These are phyloP conservation scores for Datisca glomerata DNA, from an alignment of 306 rosid genomes.

Conservation along the genomic window DNA sequence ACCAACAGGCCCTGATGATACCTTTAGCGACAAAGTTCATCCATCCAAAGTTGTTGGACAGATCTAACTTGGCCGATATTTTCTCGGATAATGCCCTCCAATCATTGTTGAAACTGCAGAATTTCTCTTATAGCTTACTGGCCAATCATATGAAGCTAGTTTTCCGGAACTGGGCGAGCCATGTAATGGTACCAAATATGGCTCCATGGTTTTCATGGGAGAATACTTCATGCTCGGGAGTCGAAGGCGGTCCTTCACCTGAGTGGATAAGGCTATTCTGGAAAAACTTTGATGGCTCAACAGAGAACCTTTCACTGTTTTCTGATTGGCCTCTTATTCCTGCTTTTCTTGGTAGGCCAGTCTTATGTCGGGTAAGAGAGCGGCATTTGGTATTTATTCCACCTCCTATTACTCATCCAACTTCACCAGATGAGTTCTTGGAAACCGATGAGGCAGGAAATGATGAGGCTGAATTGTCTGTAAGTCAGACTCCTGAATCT, in stretches of 20 bases:
- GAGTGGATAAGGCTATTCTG: conserved; percentile 88
- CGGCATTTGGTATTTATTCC: conserved; percentile 74
- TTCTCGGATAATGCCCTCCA: conserved; percentile 43
- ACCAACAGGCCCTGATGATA: conserved; percentile 71
- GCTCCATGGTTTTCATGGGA: conserved; percentile 99
- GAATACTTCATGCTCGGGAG: conserved; percentile 43
- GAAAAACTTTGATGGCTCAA: conserved; percentile 46
- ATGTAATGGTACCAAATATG: conserved; percentile 68
- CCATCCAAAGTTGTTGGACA: conserved; percentile 65
- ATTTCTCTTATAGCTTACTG: conserved; percentile 57
- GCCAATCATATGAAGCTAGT: conserved; percentile 68
- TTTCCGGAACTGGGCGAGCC: conserved; percentile 85
- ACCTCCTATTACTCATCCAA: conserved; percentile 33
- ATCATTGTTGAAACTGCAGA: conserved; percentile 47
- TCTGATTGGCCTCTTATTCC: conserved; percentile 95
- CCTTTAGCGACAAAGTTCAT: conserved; percentile 71
- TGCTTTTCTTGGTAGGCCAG: conserved; percentile 88
- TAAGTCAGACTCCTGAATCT: conserved; percentile 26
- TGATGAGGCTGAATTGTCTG: conserved; percentile 17
- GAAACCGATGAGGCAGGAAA: conserved; percentile 35
- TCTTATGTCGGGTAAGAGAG: conserved; percentile 83
- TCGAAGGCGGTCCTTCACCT: conserved; percentile 80
- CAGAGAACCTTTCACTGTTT: conserved; percentile 57
- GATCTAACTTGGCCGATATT: conserved; percentile 49
- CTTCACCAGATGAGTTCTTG: conserved; percentile 17